A percentile compares a stretch with the other conserved stretches of the same genome.
Evolutionary conservation across 2,329 filamentous ascomycete genomes (phyloP).

Genomic region (Clarireedia homoeocarpa): DNA sequence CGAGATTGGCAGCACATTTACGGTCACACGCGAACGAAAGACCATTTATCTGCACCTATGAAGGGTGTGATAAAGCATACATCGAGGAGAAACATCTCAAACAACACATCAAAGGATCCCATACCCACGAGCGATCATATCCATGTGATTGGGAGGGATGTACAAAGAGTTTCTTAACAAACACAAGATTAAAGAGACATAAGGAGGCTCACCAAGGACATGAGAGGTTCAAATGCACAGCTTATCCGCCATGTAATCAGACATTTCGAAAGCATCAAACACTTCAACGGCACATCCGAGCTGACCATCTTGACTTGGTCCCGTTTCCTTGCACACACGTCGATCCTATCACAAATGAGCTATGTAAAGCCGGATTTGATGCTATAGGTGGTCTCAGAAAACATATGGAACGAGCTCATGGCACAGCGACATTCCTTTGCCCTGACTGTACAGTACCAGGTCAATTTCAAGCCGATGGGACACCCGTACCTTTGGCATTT

Average conservation of each 20-base stretch:
- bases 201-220: constrained; percentile 69
- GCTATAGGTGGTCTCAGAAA: constrained; percentile 61
- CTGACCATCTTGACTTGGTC: constrained; percentile 63
- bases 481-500: constrained; percentile 49
- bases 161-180: constrained; percentile 73
- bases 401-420: constrained; percentile 65
- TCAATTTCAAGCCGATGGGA: constrained; percentile 31
- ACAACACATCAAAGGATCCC: constrained; percentile 76
- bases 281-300: constrained; percentile 72
- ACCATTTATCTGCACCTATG: constrained; percentile 63
- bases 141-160: constrained; percentile 66
- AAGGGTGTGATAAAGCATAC: constrained; percentile 74
- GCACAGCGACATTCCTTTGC: constrained; percentile 62
- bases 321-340: constrained; percentile 62
- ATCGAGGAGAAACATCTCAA: constrained; percentile 79
- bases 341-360: constrained; percentile 41
- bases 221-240: constrained; percentile 67
- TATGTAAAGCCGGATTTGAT: constrained; percentile 65
- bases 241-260: constrained; percentile 61
- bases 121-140: constrained; percentile 63
- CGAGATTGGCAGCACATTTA: constrained; percentile 70
- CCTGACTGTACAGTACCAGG: constrained; percentile 52
- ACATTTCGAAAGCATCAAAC: constrained; percentile 85
- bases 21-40: constrained; percentile 81
- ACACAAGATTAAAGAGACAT: constrained; percentile 70